A percentile compares a stretch with the other conserved stretches of the same genome.
phyloP scores from a whole-genome alignment of 441 rosid genomes.

The Brassica balearica region DNA sequence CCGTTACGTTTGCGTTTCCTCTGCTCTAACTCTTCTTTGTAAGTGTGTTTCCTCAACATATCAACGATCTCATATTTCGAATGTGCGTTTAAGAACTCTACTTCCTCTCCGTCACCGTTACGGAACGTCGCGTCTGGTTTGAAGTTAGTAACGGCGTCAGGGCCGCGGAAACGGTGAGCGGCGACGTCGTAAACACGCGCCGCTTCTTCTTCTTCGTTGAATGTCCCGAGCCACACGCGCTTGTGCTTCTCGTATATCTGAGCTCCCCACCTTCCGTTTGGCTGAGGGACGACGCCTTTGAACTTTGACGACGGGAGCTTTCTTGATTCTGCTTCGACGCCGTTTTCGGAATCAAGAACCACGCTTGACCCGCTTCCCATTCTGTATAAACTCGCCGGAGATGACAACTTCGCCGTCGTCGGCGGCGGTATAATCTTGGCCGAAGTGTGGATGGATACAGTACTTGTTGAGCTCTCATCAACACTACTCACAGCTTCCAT shows the following conservation, averaged over 20 bases:
- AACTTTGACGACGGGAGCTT: slow-evolving; percentile 86
- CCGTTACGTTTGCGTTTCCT: slow-evolving; percentile 53
- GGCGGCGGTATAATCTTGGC: slow-evolving; percentile 5
- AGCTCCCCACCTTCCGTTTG: slow-evolving; percentile 94
- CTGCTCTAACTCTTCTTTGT: slow-evolving; percentile 75
- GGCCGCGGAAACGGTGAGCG: slow-evolving; percentile 83
- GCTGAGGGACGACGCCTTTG: slow-evolving; percentile 95
- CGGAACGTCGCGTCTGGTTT: slow-evolving; percentile 33
- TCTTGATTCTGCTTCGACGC: slow-evolving; percentile 79
- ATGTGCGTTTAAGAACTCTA: slow-evolving; percentile 67
- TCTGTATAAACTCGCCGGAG: slow-evolving; percentile 56
- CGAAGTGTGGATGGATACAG: slow-evolving; percentile 47
- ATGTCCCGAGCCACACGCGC: slow-evolving; percentile 92
- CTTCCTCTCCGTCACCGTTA: slow-evolving; percentile 21
- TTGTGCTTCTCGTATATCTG: slow-evolving; percentile 97
- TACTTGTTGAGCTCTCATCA: slow-evolving; percentile 63
- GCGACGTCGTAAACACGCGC: slow-evolving; percentile 84
- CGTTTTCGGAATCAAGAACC: slow-evolving; percentile 61
- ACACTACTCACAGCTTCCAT: slow-evolving; percentile 66
- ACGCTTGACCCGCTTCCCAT: slow-evolving; percentile 77
- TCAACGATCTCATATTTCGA: slow-evolving; percentile 89
- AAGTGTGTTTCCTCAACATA: slow-evolving; percentile 88
- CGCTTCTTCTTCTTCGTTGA: slow-evolving; percentile 84
- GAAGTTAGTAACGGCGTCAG: slow-evolving; percentile 81
- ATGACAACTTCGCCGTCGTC: slow-evolving; percentile 9